phyloP scores from a whole-genome alignment of 176 grass and related monocot species.

The Aegilops tauschii region DNA sequence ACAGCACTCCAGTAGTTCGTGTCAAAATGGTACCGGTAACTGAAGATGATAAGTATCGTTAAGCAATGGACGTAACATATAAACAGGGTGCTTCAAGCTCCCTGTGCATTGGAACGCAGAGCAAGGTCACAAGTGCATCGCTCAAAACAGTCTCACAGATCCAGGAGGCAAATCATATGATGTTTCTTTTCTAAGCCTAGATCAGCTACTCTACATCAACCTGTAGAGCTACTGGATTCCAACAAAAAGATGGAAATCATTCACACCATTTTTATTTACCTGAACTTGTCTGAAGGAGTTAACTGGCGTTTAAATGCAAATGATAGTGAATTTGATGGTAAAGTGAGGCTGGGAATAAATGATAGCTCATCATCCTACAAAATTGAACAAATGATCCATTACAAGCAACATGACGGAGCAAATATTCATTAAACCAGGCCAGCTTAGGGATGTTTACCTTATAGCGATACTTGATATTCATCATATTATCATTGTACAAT shows the following conservation, averaged over 20 bases:
- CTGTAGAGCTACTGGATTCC: constrained; percentile 5
- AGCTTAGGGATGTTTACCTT: constrained; percentile 64
- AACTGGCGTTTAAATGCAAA: constrained; percentile 85
- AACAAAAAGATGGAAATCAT: not conserved
- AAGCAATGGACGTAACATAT: constrained; percentile 14
- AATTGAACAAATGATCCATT: constrained; percentile 9
- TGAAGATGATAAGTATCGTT: constrained; percentile 25
- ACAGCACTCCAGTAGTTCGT: constrained; percentile 69
- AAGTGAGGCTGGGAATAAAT: constrained; percentile 69
- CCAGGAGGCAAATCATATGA: not conserved
- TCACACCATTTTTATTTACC: constrained; percentile 42
- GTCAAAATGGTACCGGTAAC: constrained; percentile 81
- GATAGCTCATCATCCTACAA: constrained; percentile 86
- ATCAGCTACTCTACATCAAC: not conserved
- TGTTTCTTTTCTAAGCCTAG: constrained; percentile 6
- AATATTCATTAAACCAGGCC: not conserved
- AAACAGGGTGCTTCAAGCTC: not conserved
- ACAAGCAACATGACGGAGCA: not conserved
- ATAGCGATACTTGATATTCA: constrained; percentile 85
- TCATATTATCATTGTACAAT: constrained; percentile 58
- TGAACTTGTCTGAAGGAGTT: constrained; percentile 75
- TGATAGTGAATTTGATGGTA: constrained; percentile 77
- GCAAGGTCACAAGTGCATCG: not conserved
- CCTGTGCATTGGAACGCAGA: not conserved
- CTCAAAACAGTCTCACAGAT: not conserved